Conservation (phyloP, 768 basidiomycete genomes). For the Auricularia cornea region DNA sequence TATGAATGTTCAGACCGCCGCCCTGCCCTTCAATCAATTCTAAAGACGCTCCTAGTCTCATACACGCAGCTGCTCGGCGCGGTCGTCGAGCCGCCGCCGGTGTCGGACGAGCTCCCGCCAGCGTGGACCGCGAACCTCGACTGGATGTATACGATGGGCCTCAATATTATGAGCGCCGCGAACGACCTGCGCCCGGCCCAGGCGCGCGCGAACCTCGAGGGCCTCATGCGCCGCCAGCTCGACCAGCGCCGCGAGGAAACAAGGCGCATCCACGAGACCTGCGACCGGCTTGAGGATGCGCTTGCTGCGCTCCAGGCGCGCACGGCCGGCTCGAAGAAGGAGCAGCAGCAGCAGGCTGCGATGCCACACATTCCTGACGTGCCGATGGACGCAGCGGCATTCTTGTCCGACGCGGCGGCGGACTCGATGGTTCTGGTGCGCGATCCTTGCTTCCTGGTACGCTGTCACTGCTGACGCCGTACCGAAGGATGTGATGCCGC, state of each 20-base stretch:
- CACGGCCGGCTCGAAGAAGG: neutral
- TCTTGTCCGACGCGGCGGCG: neutral
- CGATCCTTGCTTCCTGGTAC: neutral
- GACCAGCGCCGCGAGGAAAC: slow-evolving; percentile 70
- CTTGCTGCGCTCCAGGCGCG: neutral
- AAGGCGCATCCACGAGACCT: slow-evolving; percentile 38
- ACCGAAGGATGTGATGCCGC: neutral
- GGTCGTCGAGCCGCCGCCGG: slow-evolving; percentile 55
- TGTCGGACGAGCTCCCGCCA: slow-evolving; percentile 26
- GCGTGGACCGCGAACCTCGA: slow-evolving; percentile 66
- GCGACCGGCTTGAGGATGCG: neutral
- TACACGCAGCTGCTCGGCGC: slow-evolving; percentile 52
- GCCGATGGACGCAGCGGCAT: no score
- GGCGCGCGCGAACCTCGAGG: slow-evolving; percentile 75
- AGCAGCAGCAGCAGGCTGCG: neutral
- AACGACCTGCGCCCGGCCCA: slow-evolving; percentile 83
- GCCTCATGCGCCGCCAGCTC: slow-evolving; percentile 73
- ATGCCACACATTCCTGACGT: neutral
- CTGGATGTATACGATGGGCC: slow-evolving; percentile 72
- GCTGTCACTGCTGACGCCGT: neutral
- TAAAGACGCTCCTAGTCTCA: neutral
- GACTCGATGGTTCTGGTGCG: neutral
- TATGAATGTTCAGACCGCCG: slow-evolving; percentile 38
- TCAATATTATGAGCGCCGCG: slow-evolving; percentile 84
- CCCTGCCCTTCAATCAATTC: neutral